Conservation (phyloP, 148 eudicot species). For the Limonium bicolor region DNA sequence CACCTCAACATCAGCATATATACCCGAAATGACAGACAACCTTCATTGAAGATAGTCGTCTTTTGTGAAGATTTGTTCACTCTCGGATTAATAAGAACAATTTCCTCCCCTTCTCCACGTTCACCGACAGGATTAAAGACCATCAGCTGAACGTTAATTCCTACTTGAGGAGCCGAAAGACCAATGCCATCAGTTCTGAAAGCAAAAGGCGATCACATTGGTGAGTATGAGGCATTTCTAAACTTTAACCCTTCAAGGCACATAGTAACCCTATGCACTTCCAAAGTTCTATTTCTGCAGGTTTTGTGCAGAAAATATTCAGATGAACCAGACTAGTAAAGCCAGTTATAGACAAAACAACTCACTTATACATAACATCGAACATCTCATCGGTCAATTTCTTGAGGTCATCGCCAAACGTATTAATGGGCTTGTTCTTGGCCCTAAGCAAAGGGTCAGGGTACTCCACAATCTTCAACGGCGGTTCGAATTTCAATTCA, state of each 20-base stretch:
- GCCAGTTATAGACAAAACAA: too few relatives aligned
- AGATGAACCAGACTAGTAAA: neutral
- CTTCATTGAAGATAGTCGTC: constrained; percentile 52
- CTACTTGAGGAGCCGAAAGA: constrained; percentile 98
- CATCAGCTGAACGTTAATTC: constrained; percentile 90
- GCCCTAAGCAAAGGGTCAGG: constrained; percentile 79
- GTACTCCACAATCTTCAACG: constrained; percentile 63
- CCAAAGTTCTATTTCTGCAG: neutral
- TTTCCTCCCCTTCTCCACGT: constrained; percentile 88
- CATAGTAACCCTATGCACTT: too few relatives aligned
- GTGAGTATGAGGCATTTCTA: too few relatives aligned
- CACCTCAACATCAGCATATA: constrained; percentile 84
- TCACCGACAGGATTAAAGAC: constrained; percentile 89
- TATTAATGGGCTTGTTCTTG: constrained; percentile 59
- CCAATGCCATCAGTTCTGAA: constrained; percentile 99
- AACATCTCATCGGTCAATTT: constrained; percentile 80
- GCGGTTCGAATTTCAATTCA: constrained; percentile 63
- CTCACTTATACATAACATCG: constrained; percentile 86
- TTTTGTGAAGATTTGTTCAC: constrained; percentile 58
- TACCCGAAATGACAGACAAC: constrained; percentile 83
- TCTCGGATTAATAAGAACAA: constrained; percentile 87
- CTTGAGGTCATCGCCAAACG: constrained; percentile 69
- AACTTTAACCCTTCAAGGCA: too few relatives aligned
- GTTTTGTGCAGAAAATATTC: neutral
- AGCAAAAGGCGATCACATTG: too few relatives aligned